Conservation (phyloP, 2,329 filamentous ascomycete genomes). For the Aspergillus sp. region DNA sequence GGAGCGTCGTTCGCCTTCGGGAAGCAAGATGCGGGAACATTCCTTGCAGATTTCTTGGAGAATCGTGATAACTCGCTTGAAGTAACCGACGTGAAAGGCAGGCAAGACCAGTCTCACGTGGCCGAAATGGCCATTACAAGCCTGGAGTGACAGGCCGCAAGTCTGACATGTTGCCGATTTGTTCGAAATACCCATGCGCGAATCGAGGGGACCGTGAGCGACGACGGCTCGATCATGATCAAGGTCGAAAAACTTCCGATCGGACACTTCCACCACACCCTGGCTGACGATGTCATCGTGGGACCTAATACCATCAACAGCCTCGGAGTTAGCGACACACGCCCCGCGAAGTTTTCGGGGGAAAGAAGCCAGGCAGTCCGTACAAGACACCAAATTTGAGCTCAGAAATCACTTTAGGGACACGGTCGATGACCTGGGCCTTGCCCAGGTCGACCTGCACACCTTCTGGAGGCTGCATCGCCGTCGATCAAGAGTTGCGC, state of each 20-base stretch:
- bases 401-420: constrained; percentile 88
- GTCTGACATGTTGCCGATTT: constrained; percentile 79
- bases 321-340: constrained; percentile 7
- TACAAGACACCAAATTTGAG: constrained; percentile 93
- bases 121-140: constrained; percentile 94
- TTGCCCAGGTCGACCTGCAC: constrained; percentile 59
- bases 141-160: constrained; percentile 75
- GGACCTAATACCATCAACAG: constrained; percentile 54
- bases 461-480: constrained; percentile 43
- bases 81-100: constrained; percentile 92
- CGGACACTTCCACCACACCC: constrained; percentile 90
- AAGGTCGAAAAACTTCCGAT: constrained; percentile 89
- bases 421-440: constrained; percentile 83
- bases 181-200: constrained; percentile 82
- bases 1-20: constrained; percentile 72
- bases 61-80: constrained; percentile 88
- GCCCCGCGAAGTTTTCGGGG: neutral
- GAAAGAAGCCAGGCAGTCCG: constrained; percentile 21
- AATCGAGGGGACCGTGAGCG: constrained; percentile 81
- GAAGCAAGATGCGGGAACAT: constrained; percentile 79
- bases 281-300: constrained; percentile 95
- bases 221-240: constrained; percentile 74
- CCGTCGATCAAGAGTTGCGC: constrained; percentile 34
- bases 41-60: constrained; percentile 96
- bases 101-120: constrained; percentile 88